Evolutionary conservation across 495 filamentous ascomycete species (phyloP), one percentile per base, ranked within the genome.

Genomic region (Penicillium parvum): DNA sequence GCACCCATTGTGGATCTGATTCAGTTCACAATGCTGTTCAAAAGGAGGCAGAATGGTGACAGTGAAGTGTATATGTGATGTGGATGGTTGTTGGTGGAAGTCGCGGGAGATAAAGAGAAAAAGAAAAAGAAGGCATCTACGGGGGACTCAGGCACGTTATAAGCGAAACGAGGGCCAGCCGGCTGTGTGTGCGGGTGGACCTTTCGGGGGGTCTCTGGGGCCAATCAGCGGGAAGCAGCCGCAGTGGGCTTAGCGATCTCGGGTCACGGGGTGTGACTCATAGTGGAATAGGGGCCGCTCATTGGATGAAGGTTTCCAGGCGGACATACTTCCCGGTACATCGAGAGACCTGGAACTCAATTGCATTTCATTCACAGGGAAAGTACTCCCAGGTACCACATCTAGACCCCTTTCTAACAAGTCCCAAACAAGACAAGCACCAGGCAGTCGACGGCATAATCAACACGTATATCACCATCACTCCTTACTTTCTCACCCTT

Each of bases 211-310:
- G 33, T 1, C 11, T 19, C 22, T 14, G 32, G 20, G 18, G 20
- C 63, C 59, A 60, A 59, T 63, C 50, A 52, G 12, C 6, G 9
- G 3, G 2, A 14, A 23, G 12, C 22, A 53, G 33, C 56, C 50
- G 12, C 22, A 54, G 37, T 11, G 37, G 54, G 63, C 36, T 53
- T 43, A 53, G 52, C 32, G 20, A 26, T 3, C 10, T 5, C 23
- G 43, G 43, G 57, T 65, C 60, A 65, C 62, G 63, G 53, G 58
- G 63, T 71, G 67, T 71, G 67, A 71, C 50, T 71, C 67, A 71
- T 50, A 65, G 33, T 32, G 7, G 6, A 32, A 16, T 41, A 1
- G 2, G 0, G 3, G 6, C 1, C 2, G 6, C 0, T 59, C 17
- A 68, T 69, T 69, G 62, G 67, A 15, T 4, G 5, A 16, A 18